Percentiles rank a stretch among this genome's conserved stretches.
Evolutionary conservation across 208 protist genomes (phyloP).

Genomic region (Acanthamoeba culbertsoni): DNA sequence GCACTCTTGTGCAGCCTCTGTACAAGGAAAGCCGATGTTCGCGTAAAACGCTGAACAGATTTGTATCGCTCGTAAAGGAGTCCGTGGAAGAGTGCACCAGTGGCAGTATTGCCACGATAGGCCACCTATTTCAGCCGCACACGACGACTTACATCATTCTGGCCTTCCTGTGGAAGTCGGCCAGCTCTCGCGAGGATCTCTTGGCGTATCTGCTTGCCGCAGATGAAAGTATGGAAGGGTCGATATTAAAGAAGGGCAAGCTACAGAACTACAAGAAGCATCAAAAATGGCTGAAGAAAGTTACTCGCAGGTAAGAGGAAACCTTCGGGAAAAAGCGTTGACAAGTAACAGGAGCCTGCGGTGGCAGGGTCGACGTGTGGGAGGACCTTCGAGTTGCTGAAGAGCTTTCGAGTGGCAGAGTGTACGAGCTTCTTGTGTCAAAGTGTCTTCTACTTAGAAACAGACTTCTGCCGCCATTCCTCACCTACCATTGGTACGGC

Average conservation of each 20-base stretch:
- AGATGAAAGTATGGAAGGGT: background rate
- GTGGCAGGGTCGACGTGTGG: background rate
- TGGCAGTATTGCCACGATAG: background rate
- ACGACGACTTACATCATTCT: background rate
- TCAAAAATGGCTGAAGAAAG: background rate
- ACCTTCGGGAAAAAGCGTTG: background rate
- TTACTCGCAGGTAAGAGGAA: background rate
- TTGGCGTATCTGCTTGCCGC: background rate
- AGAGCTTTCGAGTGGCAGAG: background rate
- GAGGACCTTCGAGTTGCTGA: background rate
- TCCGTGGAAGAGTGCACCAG: background rate
- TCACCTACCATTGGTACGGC: background rate
- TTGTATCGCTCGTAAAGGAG: background rate
- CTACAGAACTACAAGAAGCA: background rate
- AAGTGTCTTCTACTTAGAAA: background rate
- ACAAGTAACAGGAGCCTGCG: too few relatives aligned
- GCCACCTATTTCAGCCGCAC: background rate
- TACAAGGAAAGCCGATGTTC: background rate
- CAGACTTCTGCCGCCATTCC: background rate
- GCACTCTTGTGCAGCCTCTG: background rate
- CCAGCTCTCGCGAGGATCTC: background rate
- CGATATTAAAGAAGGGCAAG: background rate
- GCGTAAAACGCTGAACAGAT: background rate
- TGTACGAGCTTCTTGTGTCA: background rate
- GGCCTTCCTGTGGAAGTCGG: background rate